Conservation (phyloP, 176 grass and related monocot genomes). For the Otatea glauca region DNA sequence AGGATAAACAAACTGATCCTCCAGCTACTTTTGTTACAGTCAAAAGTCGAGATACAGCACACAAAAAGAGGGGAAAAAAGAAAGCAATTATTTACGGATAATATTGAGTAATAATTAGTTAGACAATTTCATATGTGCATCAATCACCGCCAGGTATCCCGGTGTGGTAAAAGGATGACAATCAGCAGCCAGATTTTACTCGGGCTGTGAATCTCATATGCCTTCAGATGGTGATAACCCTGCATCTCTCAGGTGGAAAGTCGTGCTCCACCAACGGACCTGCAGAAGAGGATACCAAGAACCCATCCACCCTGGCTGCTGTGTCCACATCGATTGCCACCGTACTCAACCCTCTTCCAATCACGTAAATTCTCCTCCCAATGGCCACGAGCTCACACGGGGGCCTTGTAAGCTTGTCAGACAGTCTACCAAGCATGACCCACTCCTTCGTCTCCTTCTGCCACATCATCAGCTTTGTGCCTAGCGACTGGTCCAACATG, state of each 20-base stretch:
- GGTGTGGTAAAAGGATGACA: no score
- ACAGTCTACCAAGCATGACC: slow-evolving; percentile 61
- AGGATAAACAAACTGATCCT: not conserved
- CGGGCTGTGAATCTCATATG: not conserved
- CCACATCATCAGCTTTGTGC: slow-evolving; percentile 69
- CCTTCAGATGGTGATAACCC: slow-evolving; percentile 70
- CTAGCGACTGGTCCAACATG: slow-evolving; percentile 58
- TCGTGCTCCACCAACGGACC: slow-evolving; percentile 50
- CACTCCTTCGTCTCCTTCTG: slow-evolving; percentile 52
- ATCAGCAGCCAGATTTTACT: no score
- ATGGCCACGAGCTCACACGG: slow-evolving; percentile 47
- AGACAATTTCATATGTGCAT: slow-evolving; percentile 12
- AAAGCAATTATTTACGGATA: not conserved
- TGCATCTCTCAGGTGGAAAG: slow-evolving; percentile 58
- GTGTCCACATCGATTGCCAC: slow-evolving; percentile 58
- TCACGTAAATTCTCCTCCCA: slow-evolving; percentile 57
- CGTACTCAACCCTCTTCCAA: slow-evolving; percentile 57
- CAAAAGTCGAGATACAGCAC: not conserved
- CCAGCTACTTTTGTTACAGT: not conserved
- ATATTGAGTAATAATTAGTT: not conserved
- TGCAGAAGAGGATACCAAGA: slow-evolving; percentile 52
- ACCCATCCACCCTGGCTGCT: slow-evolving; percentile 47
- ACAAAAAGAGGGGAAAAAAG: not conserved
- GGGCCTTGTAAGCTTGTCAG: slow-evolving; percentile 50
- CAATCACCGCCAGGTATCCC: not conserved